phyloP scores from a whole-genome alignment of 495 filamentous ascomycete genomes.

The Tuber umbilicatum region DNA sequence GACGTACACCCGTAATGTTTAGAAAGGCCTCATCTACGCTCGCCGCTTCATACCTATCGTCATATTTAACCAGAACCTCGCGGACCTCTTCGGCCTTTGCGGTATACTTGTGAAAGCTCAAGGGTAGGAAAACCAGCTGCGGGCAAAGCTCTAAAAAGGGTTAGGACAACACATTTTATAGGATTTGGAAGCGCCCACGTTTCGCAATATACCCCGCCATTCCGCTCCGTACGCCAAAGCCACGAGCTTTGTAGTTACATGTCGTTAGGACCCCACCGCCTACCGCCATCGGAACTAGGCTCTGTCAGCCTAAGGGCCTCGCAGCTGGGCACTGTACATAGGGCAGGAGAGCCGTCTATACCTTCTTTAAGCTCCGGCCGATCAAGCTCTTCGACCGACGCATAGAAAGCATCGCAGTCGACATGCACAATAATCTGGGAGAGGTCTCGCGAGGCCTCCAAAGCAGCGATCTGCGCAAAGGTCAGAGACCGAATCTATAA shows the following conservation, averaged over 20 bases:
- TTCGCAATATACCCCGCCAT: slow-evolving; percentile 95
- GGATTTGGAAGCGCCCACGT: slow-evolving; percentile 43
- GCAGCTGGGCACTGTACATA: background rate
- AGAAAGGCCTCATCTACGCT: slow-evolving; percentile 95
- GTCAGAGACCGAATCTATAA: background rate
- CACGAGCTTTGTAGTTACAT: slow-evolving; percentile 87
- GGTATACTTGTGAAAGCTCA: slow-evolving; percentile 85
- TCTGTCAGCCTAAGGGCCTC: slow-evolving; percentile 8
- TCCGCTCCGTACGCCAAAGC: slow-evolving; percentile 81
- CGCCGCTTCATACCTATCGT: slow-evolving; percentile 82
- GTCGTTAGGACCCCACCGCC: slow-evolving; percentile 88
- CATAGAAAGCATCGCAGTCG: slow-evolving; percentile 98
- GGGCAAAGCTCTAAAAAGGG: slow-evolving; percentile 63
- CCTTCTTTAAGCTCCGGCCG: slow-evolving; percentile 73
- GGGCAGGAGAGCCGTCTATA: slow-evolving; percentile 5
- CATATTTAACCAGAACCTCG: slow-evolving; percentile 73
- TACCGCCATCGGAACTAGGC: slow-evolving; percentile 75
- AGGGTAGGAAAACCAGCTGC: slow-evolving; percentile 69
- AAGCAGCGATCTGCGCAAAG: slow-evolving; percentile 54
- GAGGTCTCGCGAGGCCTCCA: slow-evolving; percentile 75
- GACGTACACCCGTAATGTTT: slow-evolving; percentile 63
- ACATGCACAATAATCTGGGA: slow-evolving; percentile 80
- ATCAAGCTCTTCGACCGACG: slow-evolving; percentile 88
- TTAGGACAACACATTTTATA: slow-evolving; percentile 1
- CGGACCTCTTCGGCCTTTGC: slow-evolving; percentile 86